Conservation (phyloP, 1,284 basidiomycete genomes). For the Flammula alnicola region DNA sequence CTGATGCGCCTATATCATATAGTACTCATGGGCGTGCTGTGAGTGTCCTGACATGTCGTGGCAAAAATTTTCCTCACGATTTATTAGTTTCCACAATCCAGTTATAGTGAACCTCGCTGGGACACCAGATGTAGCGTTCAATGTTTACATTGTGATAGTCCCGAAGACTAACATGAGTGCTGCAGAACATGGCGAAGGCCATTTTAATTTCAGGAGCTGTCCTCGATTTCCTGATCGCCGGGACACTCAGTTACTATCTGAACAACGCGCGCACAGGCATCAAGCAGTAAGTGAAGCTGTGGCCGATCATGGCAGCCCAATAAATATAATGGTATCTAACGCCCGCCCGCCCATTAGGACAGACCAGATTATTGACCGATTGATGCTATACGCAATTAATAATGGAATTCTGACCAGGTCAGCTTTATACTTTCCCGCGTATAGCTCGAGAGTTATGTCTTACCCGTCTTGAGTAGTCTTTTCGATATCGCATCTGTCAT, state of each 20-base stretch:
- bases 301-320: too few species aligned
- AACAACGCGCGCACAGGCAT: conserved; percentile 5
- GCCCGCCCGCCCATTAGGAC: background rate
- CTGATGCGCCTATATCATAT: background rate
- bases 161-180: background rate
- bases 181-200: background rate
- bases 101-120: background rate
- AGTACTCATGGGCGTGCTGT: conserved; percentile 2
- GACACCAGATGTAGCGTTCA: background rate
- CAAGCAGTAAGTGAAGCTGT: conserved; percentile 9
- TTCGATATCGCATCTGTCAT: background rate
- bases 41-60: background rate
- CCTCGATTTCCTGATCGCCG: conserved; percentile 2
- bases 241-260: conserved; percentile 1
- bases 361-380: conserved; percentile 1
- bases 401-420: conserved; percentile 4
- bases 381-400: conserved; percentile 7
- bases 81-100: background rate
- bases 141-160: background rate
- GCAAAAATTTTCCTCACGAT: background rate
- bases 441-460: background rate
- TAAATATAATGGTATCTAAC: too few species aligned
- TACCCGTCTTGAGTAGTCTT: background rate
- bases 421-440: background rate
- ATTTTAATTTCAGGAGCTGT: background rate